Base-by-base conservation (phyloP, 495 filamentous ascomycete species). In the Neurospora cerealis region DNA sequence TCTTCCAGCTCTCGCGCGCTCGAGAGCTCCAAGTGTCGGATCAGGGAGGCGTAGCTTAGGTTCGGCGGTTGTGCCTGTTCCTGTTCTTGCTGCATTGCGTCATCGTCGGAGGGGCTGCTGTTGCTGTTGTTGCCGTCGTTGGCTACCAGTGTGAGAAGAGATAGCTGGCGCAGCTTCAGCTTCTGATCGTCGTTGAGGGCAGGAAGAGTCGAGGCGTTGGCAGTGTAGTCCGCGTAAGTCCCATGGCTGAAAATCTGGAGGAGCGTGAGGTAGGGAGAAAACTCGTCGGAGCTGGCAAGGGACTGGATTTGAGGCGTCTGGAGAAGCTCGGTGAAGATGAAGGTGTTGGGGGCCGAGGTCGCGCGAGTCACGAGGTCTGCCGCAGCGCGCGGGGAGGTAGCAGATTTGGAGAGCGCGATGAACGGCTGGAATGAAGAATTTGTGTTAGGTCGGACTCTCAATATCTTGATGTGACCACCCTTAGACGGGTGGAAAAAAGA, bases 171-270 rank as follows among this genome's bases (percentile, higher is more conserved):
- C 66, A 99, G 94, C 83, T 99, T 98, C 71, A 90, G 87, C 41
- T 85, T 82, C 85, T 99, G 96, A 69, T 88, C 84, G 0, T 86
- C 83, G 80, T 88, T 92, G 69, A 98, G 88, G 3, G 82, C 73
- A 34, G 96, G 96, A 46, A 98, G 92, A 72, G 81, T 77, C 11
- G 77, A 70, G 17, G 85, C 79, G 7, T 85, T 87, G 42, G 77
- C 75, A 17, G 73, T 76, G 84, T 96, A 97, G 70, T 90, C 87
- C 39, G 87, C 81, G 87, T 92, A 97, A 77, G 93, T 97, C 70
- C 96, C 96, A 87, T 95, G 94, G 70, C 93, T 90, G 84, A 98
- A 99, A 73, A 98, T 93, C 83, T 96, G 87, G 54, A 98, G 91
- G 4, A 97, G 87, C 8, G 86, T 89, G 28, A 95, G 86, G 82